Percentiles rank a stretch among this genome's conserved stretches.
phyloP scores from a whole-genome alignment of 108 stramenopile species.

The Fragilaria radians region DNA sequence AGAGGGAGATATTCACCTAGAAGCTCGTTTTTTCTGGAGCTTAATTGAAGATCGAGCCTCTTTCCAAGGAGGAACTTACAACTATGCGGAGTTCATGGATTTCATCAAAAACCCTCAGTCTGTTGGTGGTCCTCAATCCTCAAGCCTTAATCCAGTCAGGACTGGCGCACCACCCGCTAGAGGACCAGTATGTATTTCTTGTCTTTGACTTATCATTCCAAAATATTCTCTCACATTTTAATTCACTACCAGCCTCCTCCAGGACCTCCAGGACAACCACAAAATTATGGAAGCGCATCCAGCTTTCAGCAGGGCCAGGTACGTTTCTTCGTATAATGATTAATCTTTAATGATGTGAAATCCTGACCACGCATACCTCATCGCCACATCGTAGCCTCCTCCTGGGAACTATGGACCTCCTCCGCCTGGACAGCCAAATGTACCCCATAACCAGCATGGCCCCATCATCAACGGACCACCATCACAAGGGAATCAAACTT shows the following conservation, averaged over 20 bases:
- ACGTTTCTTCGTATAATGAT: not conserved
- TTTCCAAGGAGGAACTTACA: conserved; percentile 89
- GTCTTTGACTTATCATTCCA: not conserved
- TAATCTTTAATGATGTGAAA: not conserved
- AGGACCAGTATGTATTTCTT: not conserved
- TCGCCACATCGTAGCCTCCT: conserved; percentile 10
- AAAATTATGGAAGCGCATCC: not conserved
- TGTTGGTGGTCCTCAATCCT: conserved; percentile 13
- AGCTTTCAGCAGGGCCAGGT: conserved; percentile 2
- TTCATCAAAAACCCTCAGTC: conserved; percentile 43
- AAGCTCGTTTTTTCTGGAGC: conserved; percentile 89
- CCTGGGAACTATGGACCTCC: conserved; percentile 6
- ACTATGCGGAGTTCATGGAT: conserved; percentile 85
- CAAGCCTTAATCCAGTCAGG: not conserved
- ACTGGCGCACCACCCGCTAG: conserved; percentile 1
- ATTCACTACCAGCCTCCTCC: conserved; percentile 25
- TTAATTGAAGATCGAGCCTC: conserved; percentile 94
- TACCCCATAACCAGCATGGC: conserved; percentile 7
- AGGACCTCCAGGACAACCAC: conserved; percentile 24
- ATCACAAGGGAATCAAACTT: not conserved
- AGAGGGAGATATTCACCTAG: conserved; percentile 86
- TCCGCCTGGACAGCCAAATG: conserved; percentile 2
- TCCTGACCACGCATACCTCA: conserved; percentile 3
- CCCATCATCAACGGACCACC: conserved; percentile 15
- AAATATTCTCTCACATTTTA: conserved; percentile 1